Conservation (phyloP, 495 filamentous ascomycete genomes). For the Staphylotrichum tortipilum region DNA sequence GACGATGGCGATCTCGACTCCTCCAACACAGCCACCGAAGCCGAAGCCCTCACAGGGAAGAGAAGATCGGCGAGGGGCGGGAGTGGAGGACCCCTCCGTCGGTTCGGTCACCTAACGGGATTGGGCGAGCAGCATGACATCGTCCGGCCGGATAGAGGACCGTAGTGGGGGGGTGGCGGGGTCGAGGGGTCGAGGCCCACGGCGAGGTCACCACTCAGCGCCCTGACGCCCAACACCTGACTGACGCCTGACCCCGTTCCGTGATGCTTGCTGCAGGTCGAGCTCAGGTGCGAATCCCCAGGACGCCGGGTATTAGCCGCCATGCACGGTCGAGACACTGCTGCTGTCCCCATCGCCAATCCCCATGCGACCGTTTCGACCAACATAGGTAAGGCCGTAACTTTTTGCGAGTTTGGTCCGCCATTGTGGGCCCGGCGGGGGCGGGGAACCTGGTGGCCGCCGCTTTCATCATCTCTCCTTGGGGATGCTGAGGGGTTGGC, state of each 20-base stretch:
- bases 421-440: neutral
- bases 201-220: conserved; percentile 13
- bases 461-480: neutral
- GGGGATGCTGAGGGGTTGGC: neutral
- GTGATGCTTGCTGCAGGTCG: conserved; percentile 10
- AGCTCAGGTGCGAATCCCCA: neutral
- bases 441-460: neutral
- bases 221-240: no score
- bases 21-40: conserved; percentile 2
- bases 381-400: neutral
- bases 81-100: neutral
- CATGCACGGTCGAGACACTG: neutral
- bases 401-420: neutral
- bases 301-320: conserved; percentile 2
- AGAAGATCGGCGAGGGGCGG: neutral
- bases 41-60: no score
- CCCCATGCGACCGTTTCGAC: neutral
- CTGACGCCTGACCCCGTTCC: neutral
- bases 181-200: conserved; percentile 7
- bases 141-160: conserved; percentile 10
- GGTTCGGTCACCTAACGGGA: conserved; percentile 7
- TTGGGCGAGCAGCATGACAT: conserved; percentile 19
- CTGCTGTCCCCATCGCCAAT: neutral
- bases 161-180: conserved; percentile 28
- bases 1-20: conserved; percentile 5